Conservation (phyloP, 441 rosid genomes). For the Rhodomyrtus psidioides region DNA sequence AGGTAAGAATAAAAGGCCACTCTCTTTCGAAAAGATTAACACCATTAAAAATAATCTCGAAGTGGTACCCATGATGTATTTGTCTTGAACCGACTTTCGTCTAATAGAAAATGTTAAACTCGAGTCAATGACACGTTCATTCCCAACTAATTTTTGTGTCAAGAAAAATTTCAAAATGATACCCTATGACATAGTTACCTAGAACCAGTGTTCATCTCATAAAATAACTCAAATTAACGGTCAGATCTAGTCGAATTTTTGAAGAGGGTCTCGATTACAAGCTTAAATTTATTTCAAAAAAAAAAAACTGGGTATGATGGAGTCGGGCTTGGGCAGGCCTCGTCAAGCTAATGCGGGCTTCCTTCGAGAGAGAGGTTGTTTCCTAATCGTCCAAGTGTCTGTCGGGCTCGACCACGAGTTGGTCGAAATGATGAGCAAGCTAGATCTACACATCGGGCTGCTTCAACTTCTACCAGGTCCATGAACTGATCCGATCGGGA, state of each 20-base stretch:
- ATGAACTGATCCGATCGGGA: neutral
- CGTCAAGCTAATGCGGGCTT: neutral
- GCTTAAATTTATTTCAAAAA: no score
- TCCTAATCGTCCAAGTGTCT: neutral
- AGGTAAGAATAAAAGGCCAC: neutral
- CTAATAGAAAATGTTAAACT: neutral
- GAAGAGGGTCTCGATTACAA: neutral
- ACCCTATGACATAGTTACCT: no score
- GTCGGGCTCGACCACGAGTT: neutral
- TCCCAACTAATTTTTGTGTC: neutral
- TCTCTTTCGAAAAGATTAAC: neutral
- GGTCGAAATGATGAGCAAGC: neutral
- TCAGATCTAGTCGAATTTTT: neutral
- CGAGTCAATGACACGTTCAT: accelerated
- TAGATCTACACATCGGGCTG: neutral
- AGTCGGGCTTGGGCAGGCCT: neutral
- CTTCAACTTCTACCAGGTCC: neutral
- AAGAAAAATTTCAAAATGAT: neutral
- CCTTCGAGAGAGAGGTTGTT: neutral
- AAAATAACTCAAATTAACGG: no score
- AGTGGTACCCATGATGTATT: accelerated
- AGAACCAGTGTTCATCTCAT: no score
- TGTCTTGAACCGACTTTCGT: neutral
- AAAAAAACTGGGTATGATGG: neutral
- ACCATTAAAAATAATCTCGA: neutral